A percentile compares a stretch with the other conserved stretches of the same genome.
Evolutionary conservation across 306 rosid genomes (phyloP).

Genomic region (Sophora flavescens): DNA sequence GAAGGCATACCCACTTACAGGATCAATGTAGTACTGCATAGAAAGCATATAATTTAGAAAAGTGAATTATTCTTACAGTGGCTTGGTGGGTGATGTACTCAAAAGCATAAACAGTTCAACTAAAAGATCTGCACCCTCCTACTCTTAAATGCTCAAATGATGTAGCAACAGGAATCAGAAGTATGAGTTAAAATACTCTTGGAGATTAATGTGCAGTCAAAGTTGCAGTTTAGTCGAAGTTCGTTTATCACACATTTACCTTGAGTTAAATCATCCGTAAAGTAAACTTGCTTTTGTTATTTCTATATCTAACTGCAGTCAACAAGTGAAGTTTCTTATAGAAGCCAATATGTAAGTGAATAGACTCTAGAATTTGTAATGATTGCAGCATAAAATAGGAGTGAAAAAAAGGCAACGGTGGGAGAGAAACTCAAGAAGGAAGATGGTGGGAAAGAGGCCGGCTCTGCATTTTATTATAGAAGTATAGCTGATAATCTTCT

Average conservation of each 20-base stretch:
- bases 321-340: constrained; percentile 6
- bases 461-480: neutral
- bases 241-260: neutral
- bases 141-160: constrained; percentile 14
- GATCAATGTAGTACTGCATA: constrained; percentile 74
- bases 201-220: neutral
- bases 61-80: constrained; percentile 10
- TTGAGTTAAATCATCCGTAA: neutral
- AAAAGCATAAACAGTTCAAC: constrained; percentile 10
- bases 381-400: neutral
- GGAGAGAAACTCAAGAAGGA: neutral
- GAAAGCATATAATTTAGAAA: constrained; percentile 30
- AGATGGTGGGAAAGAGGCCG: neutral
- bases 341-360: neutral
- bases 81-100: neutral
- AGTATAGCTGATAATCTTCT: neutral
- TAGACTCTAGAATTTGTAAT: constrained; percentile 8
- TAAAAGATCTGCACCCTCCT: constrained; percentile 6
- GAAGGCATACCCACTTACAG: constrained; percentile 63
- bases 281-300: neutral
- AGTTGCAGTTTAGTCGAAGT: constrained; percentile 19
- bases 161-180: constrained; percentile 7
- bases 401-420: neutral
- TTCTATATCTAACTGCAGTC: neutral
- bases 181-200: neutral